Evolutionary conservation across 129 eudicot species (phyloP).

Genomic region (Pulicaria dysenterica): DNA sequence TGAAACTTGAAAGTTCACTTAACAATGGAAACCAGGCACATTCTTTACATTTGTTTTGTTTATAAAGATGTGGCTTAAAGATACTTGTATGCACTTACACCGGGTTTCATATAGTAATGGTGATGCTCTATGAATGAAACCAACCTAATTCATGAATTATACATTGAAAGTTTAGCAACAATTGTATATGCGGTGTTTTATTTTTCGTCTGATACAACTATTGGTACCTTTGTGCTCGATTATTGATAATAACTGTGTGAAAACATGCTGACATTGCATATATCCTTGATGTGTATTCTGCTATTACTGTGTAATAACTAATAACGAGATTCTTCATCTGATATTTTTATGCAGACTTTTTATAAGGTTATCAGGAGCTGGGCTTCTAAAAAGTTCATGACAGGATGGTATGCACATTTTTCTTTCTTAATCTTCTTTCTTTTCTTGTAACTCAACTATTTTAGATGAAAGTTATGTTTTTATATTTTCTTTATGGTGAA

Average conservation of each 20-base stretch:
- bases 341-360: conserved; percentile 59
- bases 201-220: conserved; percentile 1
- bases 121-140: background rate
- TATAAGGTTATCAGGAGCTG: conserved; percentile 87
- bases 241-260: conserved; percentile 9
- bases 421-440: conserved; percentile 1
- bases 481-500: background rate
- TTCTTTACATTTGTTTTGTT: background rate
- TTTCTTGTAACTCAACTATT: background rate
- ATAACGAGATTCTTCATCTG: background rate
- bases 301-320: conserved; percentile 5
- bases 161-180: background rate
- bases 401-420: conserved; percentile 74
- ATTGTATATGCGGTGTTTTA: background rate
- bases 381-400: conserved; percentile 98
- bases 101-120: background rate
- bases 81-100: too few species aligned
- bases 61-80: background rate
- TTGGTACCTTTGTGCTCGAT: background rate
- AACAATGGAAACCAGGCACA: background rate
- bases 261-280: conserved; percentile 6
- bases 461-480: background rate
- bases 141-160: background rate
- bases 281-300: background rate
- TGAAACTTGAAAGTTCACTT: too few species aligned